phyloP scores from a whole-genome alignment of 1,284 basidiomycete species.

The Ceratobasidium sp. region DNA sequence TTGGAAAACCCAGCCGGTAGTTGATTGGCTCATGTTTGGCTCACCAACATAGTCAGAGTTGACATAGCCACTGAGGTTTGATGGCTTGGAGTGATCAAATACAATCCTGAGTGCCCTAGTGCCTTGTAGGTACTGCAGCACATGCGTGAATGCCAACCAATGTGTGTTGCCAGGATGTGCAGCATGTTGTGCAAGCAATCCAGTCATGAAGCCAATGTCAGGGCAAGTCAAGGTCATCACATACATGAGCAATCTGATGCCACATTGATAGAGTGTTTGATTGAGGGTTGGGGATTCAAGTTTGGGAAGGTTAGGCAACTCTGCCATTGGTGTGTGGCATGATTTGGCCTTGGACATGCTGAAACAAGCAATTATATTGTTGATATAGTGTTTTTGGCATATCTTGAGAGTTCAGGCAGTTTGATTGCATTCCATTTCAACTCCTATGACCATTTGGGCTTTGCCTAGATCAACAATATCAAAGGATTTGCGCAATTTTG shows the following conservation, averaged over 20 bases:
- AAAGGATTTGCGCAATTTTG: conserved; percentile 29
- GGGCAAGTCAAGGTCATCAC: conserved; percentile 44
- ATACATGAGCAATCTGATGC: conserved; percentile 45
- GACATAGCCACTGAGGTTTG: background rate
- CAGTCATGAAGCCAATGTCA: conserved; percentile 46
- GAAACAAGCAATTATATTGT: conserved; percentile 24
- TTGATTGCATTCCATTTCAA: too few species aligned
- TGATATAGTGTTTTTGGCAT: conserved; percentile 36
- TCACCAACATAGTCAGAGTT: conserved; percentile 13
- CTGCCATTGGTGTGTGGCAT: conserved; percentile 37
- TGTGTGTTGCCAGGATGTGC: conserved; percentile 43
- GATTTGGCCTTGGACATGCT: conserved; percentile 18
- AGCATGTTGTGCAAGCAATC: conserved; percentile 43
- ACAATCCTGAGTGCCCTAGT: conserved; percentile 47
- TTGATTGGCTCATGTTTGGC: background rate
- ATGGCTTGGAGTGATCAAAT: background rate
- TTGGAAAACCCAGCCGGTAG: conserved; percentile 12
- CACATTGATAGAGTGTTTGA: conserved; percentile 9
- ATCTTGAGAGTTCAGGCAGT: conserved; percentile 34
- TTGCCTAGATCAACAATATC: too few species aligned
- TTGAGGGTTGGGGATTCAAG: conserved; percentile 5
- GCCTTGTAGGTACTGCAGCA: conserved; percentile 50
- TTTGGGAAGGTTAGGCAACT: background rate
- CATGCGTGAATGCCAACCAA: conserved; percentile 44
- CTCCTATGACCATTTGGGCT: too few species aligned